Percentiles rank a stretch among this genome's conserved stretches.
These are phyloP conservation scores for Leishmania tarentolae DNA, from an alignment of 208 protist genomes.

Conservation along the genomic window DNA sequence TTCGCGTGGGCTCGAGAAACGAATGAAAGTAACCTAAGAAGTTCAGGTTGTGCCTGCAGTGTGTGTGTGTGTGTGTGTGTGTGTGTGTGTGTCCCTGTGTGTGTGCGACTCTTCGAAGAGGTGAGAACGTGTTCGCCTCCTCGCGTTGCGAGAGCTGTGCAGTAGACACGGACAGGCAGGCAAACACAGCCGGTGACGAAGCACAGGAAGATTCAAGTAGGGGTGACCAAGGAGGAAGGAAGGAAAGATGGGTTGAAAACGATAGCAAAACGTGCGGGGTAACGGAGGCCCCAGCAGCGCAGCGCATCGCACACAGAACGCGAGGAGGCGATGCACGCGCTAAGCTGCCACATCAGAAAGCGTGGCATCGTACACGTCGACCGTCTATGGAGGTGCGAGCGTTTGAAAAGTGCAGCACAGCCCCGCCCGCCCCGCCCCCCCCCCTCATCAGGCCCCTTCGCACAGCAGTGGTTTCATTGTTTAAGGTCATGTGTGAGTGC, in stretches of 20 bases:
- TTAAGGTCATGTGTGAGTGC: background rate
- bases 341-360: background rate
- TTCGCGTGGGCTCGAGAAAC: background rate
- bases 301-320: background rate
- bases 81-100: background rate
- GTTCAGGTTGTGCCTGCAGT: background rate
- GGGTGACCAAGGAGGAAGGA: background rate
- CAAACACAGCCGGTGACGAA: background rate
- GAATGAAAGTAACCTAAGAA: background rate
- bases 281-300: background rate
- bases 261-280: background rate
- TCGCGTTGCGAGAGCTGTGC: background rate
- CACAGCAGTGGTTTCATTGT: background rate
- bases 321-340: background rate
- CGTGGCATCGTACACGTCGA: background rate
- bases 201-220: background rate
- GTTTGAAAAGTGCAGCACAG: background rate
- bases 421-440: no score
- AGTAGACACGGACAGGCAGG: background rate
- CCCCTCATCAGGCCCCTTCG: background rate
- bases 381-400: background rate
- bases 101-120: background rate
- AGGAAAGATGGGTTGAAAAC: background rate
- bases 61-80: background rate
- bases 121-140: background rate